A percentile compares a stretch with the other conserved stretches of the same genome.
phyloP scores from a whole-genome alignment of 208 protist genomes.

The Vickermania spadyakhi region DNA sequence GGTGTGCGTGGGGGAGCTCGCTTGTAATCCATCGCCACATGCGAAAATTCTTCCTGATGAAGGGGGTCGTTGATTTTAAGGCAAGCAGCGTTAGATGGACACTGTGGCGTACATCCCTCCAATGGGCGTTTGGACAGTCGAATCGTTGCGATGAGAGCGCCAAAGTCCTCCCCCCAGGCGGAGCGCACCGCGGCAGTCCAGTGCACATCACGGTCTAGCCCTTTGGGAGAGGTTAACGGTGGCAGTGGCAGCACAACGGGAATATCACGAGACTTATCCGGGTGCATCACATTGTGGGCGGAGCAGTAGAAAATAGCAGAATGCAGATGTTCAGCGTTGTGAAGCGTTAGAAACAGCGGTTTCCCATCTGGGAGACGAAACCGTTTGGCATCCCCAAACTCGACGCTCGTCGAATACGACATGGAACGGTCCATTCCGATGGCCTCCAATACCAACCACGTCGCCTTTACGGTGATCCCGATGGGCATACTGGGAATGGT shows the following conservation, averaged over 20 bases:
- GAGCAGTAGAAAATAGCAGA: slow-evolving; percentile 51
- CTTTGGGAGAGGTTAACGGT: slow-evolving; percentile 16
- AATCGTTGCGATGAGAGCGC: slow-evolving; percentile 45
- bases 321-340: slow-evolving; percentile 16
- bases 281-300: slow-evolving; percentile 40
- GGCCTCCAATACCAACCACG: slow-evolving; percentile 43
- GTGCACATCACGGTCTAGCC: slow-evolving; percentile 68
- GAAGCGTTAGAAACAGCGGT: slow-evolving; percentile 46
- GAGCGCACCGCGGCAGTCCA: slow-evolving; percentile 64
- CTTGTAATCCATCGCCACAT: slow-evolving; percentile 51
- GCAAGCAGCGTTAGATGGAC: slow-evolving; percentile 31
- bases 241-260: slow-evolving; percentile 47
- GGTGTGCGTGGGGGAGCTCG: slow-evolving; percentile 34
- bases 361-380: slow-evolving; percentile 24
- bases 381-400: slow-evolving; percentile 47
- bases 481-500: slow-evolving; percentile 17
- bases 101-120: slow-evolving; percentile 28
- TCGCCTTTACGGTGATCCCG: slow-evolving; percentile 55
- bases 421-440: slow-evolving; percentile 28
- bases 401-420: slow-evolving; percentile 57
- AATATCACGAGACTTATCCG: slow-evolving; percentile 40
- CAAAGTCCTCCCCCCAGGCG: slow-evolving; percentile 39
- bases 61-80: slow-evolving; percentile 65
- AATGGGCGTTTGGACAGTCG: slow-evolving; percentile 48
- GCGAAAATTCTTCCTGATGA: slow-evolving; percentile 58